Base-by-base conservation (phyloP, 495 filamentous ascomycete species). In the Penicillium bovifimosum region DNA sequence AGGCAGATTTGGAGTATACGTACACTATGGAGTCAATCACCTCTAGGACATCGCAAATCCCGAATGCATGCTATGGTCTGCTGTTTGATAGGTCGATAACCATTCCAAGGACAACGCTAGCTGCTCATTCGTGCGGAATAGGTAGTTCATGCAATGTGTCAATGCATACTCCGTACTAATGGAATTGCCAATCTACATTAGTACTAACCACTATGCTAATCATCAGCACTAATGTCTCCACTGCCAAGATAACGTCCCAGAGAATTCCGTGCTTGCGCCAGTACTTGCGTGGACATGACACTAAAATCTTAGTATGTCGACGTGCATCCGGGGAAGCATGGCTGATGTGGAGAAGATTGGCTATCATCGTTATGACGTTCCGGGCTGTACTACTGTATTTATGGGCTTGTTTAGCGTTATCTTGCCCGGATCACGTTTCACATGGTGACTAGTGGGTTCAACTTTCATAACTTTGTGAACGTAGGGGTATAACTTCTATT, bases 401-500 rank as follows among this genome's bases (percentile, higher is more conserved):
- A n/a, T 26, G 18, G 24, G 20, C 39, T 11, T 24, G 5, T 39
- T 18, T 18, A 16, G 20, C 20, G 18, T 18, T 13, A 24, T 41
- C 20, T 41, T n/a, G 39, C 11, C 26, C 39, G 39, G 39, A 26
- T 26, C 20, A 20, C 9, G 13, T 8, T 14, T 11, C 7, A 17
- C 17, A 38, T 38, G 4, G 16, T 18, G n/a, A 14, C 6, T 36
- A n/a, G 16, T 4, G 20, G 4, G 20, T 24, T 24, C 8, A 29
- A 10, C n/a, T 43, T 16, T 29, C 27, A 14, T 9, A n/a, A 43
- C 13, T 9, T 43, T 24, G 9, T 41, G 45, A 8, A 33, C 20
- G 20, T 17, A 27, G 32, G 46, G 46, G 46, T 48, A 48, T 48
- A 38, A 48, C 28, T 48, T 48, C 46, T 48, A 24, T 48, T 48